Evolutionary conservation across 805 yeast species (phyloP).

Genomic region (Metschnikowia lunata): DNA sequence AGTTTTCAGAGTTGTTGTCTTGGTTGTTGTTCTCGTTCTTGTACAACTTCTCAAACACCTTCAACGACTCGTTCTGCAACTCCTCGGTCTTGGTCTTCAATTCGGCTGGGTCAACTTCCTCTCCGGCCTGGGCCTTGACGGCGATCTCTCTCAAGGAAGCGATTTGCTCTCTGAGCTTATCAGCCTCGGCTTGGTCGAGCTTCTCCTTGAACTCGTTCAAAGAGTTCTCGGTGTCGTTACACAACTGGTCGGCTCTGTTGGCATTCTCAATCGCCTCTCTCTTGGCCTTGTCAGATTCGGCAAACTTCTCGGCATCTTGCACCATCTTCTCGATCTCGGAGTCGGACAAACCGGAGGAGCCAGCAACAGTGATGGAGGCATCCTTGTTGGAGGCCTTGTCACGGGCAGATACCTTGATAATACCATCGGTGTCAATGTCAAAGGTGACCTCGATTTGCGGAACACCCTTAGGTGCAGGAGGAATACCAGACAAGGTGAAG

Average conservation of each 20-base stretch:
- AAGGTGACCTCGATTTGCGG: slow-evolving; percentile 93
- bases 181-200: slow-evolving; percentile 43
- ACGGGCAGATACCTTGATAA: slow-evolving; percentile 89
- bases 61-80: slow-evolving; percentile 69
- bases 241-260: slow-evolving; percentile 77
- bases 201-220: slow-evolving; percentile 47
- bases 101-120: slow-evolving; percentile 56
- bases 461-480: slow-evolving; percentile 93
- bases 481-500: slow-evolving; percentile 92
- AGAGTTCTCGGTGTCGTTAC: slow-evolving; percentile 48
- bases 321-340: slow-evolving; percentile 89
- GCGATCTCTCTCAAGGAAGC: slow-evolving; percentile 50
- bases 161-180: slow-evolving; percentile 33
- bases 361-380: slow-evolving; percentile 93
- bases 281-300: slow-evolving; percentile 83
- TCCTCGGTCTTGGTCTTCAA: slow-evolving; percentile 72
- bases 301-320: slow-evolving; percentile 82
- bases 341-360: slow-evolving; percentile 89
- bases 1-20: slow-evolving; percentile 19
- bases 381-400: slow-evolving; percentile 93
- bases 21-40: slow-evolving; percentile 23
- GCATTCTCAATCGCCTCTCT: slow-evolving; percentile 81
- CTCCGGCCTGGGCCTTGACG: slow-evolving; percentile 60
- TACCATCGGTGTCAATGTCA: slow-evolving; percentile 96
- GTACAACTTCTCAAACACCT: slow-evolving; percentile 65